These are phyloP conservation scores for Apiospora arundinis DNA, from an alignment of 2,329 filamentous ascomycete genomes.

Conservation along the genomic window DNA sequence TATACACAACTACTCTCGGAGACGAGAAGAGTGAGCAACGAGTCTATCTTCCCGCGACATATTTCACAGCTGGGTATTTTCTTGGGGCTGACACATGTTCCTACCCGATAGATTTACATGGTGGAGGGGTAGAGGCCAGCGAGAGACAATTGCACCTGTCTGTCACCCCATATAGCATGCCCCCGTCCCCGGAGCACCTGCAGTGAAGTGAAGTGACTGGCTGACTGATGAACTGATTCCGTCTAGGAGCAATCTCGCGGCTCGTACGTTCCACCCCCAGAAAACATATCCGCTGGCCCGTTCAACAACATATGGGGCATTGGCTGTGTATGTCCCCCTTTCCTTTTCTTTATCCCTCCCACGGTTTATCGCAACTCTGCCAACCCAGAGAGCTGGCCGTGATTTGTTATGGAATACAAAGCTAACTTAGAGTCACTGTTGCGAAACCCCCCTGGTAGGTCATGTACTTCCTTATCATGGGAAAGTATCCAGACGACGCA, in stretches of 20 bases:
- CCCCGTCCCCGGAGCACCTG: not conserved
- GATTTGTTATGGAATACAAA: not conserved
- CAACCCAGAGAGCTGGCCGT: not conserved
- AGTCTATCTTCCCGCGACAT: too few species aligned
- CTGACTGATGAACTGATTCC: not conserved
- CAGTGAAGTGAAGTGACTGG: not conserved
- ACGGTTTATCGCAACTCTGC: not conserved
- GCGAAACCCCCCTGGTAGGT: not conserved
- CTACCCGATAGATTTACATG: not conserved
- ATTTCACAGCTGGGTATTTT: not conserved
- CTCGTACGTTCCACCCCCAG: not conserved
- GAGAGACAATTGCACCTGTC: not conserved
- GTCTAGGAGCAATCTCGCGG: not conserved
- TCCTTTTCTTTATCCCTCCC: not conserved
- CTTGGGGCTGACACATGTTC: not conserved
- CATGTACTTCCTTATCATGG: slow-evolving; percentile 1
- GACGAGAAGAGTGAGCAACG: not conserved
- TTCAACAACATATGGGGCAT: not conserved
- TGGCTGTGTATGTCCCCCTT: not conserved
- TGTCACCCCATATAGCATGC: not conserved
- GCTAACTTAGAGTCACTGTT: not conserved
- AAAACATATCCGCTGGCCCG: not conserved
- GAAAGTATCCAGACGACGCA: not conserved
- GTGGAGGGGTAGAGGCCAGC: not conserved
- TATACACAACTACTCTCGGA: not conserved